Base-by-base conservation (phyloP, 2,329 filamentous ascomycete genomes). In the Diaporthe australafricana region DNA sequence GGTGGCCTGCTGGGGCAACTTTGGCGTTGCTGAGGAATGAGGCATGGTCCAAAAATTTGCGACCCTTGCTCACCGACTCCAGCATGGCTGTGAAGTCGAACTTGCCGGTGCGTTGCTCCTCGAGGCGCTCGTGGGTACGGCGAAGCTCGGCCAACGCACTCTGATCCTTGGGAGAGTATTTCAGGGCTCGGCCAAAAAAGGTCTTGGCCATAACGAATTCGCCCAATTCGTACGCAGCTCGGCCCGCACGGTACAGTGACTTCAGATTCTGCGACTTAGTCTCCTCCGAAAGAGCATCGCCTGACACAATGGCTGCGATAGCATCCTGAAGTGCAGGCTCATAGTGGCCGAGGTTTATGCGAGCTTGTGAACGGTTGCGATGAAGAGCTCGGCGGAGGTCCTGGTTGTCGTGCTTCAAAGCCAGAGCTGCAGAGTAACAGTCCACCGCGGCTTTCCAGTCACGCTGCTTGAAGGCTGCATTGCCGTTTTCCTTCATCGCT, bases 21-120 rank as follows among this genome's bases (percentile, higher is more conserved):
- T 75, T 73, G 2, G 81, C 83, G 53, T 80, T 79, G 2, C 73
- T 48, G 9, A 81, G 71, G 74, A 83, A 84, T 14, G 79, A 81
- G 2, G 78, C 83, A 17, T 74, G 72, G 74, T 83, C 81, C 5
- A 81, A 73, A 27, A 78, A 77, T 1, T 77, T 75, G 30, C 71
- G 65, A 8, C 70, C 60, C 11, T 69, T 66, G n/a, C 38, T 73
- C 38, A 77, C 70, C 0, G 75, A 74, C 16, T 72, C 73, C 14
- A 71, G 71, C 77, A 81, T 77, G 27, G 74, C 75, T 6, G 56
- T 1, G 52, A 82, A 80, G 71, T 81, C 77, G 73, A 78, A 81
- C 0, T 75, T 68, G 17, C 79, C 79, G 0, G 69, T 73, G 5
- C 74, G 67, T 53, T 80, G 77, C 67, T 82, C 80, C 9, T 3